Conservation (phyloP, 148 eudicot genomes). For the Heliamphora exappendiculata region DNA sequence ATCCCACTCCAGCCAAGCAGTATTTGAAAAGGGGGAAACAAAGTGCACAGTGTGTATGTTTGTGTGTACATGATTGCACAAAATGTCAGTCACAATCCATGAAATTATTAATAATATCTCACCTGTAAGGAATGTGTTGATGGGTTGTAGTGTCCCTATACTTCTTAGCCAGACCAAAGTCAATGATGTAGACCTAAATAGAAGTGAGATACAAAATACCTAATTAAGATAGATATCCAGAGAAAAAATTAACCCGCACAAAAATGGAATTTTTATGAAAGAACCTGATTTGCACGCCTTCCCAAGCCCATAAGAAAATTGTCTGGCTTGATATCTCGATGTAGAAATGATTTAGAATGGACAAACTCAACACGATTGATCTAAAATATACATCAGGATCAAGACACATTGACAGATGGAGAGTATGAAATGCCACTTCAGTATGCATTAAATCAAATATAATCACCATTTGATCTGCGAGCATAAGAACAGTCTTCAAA, state of each 20-base stretch:
- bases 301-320: constrained; percentile 97
- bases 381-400: constrained; percentile 25
- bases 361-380: constrained; percentile 87
- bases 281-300: constrained; percentile 92
- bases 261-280: neutral
- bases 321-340: constrained; percentile 95
- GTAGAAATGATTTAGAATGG: constrained; percentile 81
- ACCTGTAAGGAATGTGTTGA: constrained; percentile 97
- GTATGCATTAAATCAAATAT: neutral
- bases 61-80: neutral
- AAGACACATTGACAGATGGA: constrained; percentile 1
- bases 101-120: constrained; percentile 17
- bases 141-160: constrained; percentile 75
- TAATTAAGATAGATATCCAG: neutral
- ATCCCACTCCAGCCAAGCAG: neutral
- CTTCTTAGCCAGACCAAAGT: constrained; percentile 95
- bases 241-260: neutral
- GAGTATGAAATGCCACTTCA: neutral
- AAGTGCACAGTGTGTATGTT: too few relatives aligned
- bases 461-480: constrained; percentile 96
- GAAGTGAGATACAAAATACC: constrained; percentile 4
- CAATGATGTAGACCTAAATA: constrained; percentile 69
- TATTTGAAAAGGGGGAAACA: neutral
- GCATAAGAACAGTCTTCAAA: constrained; percentile 93
- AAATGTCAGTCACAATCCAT: neutral